Evolutionary conservation across 108 stramenopile genomes (phyloP).

Genomic region (Cylindrotheca closterium): DNA sequence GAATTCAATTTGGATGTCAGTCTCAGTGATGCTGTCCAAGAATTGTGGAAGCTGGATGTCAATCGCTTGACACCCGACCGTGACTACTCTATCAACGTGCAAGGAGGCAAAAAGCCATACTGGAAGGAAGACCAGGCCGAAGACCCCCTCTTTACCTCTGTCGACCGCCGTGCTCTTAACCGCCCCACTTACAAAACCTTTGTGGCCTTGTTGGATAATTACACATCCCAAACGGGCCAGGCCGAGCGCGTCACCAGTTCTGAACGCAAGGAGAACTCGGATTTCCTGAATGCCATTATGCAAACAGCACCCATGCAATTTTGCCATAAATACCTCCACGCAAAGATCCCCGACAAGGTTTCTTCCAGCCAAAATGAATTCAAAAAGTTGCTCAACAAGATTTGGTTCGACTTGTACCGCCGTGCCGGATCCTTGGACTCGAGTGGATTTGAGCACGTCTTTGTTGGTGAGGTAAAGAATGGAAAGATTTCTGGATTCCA

Average conservation of each 20-base stretch:
- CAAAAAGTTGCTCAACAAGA: constrained; percentile 58
- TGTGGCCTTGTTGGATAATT: constrained; percentile 82
- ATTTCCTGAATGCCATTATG: constrained; percentile 74
- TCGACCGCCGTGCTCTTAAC: constrained; percentile 44
- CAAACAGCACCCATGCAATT: constrained; percentile 90
- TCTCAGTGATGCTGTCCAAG: constrained; percentile 62
- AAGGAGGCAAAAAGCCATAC: constrained; percentile 82
- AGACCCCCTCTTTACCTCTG: constrained; percentile 78
- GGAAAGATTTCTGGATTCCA: constrained; percentile 81
- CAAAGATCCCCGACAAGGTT: constrained; percentile 52
- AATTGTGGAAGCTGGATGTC: constrained; percentile 87
- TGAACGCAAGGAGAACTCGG: constrained; percentile 65
- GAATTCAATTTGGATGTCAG: constrained; percentile 27
- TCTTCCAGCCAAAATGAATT: constrained; percentile 56
- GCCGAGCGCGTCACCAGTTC: constrained; percentile 55
- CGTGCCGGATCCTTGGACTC: constrained; percentile 68
- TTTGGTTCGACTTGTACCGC: constrained; percentile 89
- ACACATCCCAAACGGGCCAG: constrained; percentile 57
- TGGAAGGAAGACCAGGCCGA: constrained; percentile 73
- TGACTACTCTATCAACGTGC: constrained; percentile 85
- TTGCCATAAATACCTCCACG: constrained; percentile 72
- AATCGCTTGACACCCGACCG: constrained; percentile 73
- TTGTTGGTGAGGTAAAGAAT: constrained; percentile 89
- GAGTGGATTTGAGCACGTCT: constrained; percentile 93
- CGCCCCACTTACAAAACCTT: constrained; percentile 86